These are phyloP conservation scores for Chlorociboria aeruginascens DNA, from an alignment of 495 filamentous ascomycete species.

Conservation along the genomic window DNA sequence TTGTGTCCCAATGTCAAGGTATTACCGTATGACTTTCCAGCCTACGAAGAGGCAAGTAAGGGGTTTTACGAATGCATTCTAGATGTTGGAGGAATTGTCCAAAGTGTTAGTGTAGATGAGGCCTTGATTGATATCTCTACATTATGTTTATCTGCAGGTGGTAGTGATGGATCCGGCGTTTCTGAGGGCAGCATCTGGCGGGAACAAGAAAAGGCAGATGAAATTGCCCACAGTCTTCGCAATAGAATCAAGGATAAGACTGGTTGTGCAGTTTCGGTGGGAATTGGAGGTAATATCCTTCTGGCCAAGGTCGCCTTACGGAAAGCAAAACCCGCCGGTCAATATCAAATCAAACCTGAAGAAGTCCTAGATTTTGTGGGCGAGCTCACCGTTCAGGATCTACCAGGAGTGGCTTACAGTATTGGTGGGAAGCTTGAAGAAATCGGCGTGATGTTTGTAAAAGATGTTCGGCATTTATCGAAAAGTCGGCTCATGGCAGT, in stretches of 20 bases:
- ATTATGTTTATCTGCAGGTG: constrained; percentile 51
- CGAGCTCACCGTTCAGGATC: constrained; percentile 58
- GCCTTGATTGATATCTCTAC: constrained; percentile 69
- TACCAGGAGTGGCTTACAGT: constrained; percentile 84
- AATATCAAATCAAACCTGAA: constrained; percentile 74
- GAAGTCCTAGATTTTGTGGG: constrained; percentile 66
- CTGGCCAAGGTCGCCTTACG: constrained; percentile 82
- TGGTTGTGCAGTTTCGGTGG: constrained; percentile 82
- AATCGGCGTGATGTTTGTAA: constrained; percentile 69
- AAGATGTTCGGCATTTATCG: constrained; percentile 62
- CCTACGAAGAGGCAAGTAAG: constrained; percentile 83
- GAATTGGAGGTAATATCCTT: constrained; percentile 84
- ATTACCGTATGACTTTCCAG: constrained; percentile 85
- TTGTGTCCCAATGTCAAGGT: constrained; percentile 77
- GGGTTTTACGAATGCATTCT: constrained; percentile 79
- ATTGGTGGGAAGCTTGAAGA: constrained; percentile 77
- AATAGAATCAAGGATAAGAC: constrained; percentile 59
- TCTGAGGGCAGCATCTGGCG: constrained; percentile 63
- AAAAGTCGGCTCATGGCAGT: constrained; percentile 60
- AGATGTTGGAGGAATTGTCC: constrained; percentile 67
- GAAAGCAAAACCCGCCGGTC: constrained; percentile 90
- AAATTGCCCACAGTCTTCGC: constrained; percentile 57
- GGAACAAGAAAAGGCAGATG: constrained; percentile 71
- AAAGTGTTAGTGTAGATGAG: constrained; percentile 95
- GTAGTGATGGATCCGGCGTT: constrained; percentile 53